Conservation (phyloP, 768 basidiomycete species). For the Xanthoconium stramineum region DNA sequence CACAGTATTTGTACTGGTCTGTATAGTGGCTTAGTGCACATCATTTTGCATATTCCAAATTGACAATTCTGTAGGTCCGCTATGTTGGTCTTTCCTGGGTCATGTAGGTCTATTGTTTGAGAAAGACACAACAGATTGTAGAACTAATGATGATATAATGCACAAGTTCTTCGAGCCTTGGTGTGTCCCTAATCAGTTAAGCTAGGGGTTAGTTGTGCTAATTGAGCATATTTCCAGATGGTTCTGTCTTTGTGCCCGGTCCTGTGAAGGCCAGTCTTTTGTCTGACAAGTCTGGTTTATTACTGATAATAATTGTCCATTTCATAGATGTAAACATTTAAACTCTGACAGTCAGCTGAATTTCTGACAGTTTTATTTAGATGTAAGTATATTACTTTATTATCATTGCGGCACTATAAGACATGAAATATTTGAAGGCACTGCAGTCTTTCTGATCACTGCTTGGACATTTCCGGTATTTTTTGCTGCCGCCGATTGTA, state of each 20-base stretch:
- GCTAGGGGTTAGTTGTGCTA: background rate
- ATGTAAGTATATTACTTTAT: background rate
- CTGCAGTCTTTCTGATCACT: background rate
- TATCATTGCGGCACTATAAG: background rate
- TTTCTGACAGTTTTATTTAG: background rate
- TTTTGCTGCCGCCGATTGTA: constrained; percentile 1
- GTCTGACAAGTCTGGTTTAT: background rate
- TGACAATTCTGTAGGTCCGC: background rate
- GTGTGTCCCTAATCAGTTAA: background rate
- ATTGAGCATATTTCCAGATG: background rate
- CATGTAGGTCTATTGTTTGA: background rate
- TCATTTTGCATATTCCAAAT: background rate
- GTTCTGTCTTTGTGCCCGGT: background rate
- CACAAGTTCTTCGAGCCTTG: background rate
- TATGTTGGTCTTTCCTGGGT: background rate
- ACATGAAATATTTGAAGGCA: background rate
- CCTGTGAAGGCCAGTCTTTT: background rate
- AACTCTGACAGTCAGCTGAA: background rate
- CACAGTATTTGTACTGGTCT: background rate
- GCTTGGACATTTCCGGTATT: background rate
- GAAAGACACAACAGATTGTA: background rate
- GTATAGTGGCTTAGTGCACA: background rate
- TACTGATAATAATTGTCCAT: background rate
- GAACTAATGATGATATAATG: background rate
- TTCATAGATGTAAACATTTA: background rate